Percentiles rank a stretch among this genome's conserved stretches.
Conservation (phyloP, 1,139 yeast species). For the Taiozyma sp. region DNA sequence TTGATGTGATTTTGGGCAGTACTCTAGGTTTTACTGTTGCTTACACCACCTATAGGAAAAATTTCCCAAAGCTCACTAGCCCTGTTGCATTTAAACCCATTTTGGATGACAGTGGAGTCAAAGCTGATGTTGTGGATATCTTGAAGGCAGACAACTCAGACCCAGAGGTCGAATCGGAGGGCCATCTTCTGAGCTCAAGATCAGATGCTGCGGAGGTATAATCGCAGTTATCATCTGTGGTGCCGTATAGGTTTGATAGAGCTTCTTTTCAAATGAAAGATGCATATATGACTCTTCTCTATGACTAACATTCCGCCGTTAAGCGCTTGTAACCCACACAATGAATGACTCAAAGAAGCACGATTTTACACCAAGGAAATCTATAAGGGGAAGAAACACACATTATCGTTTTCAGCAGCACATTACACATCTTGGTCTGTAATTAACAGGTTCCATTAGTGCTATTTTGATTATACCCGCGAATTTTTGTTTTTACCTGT, state of each 20-base stretch:
- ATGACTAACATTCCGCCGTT: neutral
- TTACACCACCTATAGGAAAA: constrained; percentile 40
- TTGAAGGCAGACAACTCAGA: constrained; percentile 15
- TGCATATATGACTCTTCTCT: neutral
- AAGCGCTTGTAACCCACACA: neutral
- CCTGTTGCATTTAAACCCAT: constrained; percentile 32
- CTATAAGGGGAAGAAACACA: neutral
- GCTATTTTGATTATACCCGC: neutral
- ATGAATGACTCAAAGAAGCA: neutral
- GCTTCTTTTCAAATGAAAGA: neutral
- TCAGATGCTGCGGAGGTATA: neutral
- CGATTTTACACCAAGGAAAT: neutral
- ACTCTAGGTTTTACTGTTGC: constrained; percentile 45
- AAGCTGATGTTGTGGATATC: constrained; percentile 13
- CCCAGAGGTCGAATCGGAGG: constrained; percentile 1
- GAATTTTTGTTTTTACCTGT: neutral
- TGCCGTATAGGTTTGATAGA: no score
- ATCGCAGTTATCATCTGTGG: neutral
- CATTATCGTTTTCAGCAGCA: no score
- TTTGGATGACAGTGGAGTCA: constrained; percentile 33
- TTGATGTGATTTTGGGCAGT: constrained; percentile 63
- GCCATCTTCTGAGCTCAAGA: constrained; percentile 8
- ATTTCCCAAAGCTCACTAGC: constrained; percentile 37
- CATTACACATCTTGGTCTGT: neutral
- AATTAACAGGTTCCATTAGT: neutral